These are phyloP conservation scores for Candida sanyaensis DNA, from an alignment of 1,139 yeast genomes.

Conservation along the genomic window DNA sequence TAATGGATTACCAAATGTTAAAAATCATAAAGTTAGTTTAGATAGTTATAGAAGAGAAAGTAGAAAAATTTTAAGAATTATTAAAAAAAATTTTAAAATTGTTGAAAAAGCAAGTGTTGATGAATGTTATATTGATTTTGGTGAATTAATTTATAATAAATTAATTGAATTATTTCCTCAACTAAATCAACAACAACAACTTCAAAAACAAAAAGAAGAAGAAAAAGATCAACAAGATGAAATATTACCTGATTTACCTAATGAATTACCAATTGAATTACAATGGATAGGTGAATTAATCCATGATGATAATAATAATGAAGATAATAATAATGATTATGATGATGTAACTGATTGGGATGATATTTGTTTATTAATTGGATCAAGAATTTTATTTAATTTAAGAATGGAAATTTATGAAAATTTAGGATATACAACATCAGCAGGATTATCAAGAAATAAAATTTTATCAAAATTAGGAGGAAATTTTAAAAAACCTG, in stretches of 20 bases:
- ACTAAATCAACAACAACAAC: slow-evolving; percentile 9
- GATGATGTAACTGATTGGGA: slow-evolving; percentile 71
- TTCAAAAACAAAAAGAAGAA: not conserved
- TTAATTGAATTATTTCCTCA: slow-evolving; percentile 30
- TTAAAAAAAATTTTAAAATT: slow-evolving; percentile 55
- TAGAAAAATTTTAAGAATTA: slow-evolving; percentile 69
- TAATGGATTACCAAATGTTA: slow-evolving; percentile 43
- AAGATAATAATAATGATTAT: too few species aligned
- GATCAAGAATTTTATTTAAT: slow-evolving; percentile 56
- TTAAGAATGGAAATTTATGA: slow-evolving; percentile 55
- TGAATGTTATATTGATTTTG: slow-evolving; percentile 86
- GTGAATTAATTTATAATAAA: slow-evolving; percentile 38
- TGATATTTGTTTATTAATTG: slow-evolving; percentile 69
- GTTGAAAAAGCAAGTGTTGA: slow-evolving; percentile 96
- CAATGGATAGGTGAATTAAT: slow-evolving; percentile 27
- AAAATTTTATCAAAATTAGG: slow-evolving; percentile 87
- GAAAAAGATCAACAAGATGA: slow-evolving; percentile 20
- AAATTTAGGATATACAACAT: slow-evolving; percentile 77
- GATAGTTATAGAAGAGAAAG: slow-evolving; percentile 92
- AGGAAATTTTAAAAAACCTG: slow-evolving; percentile 82
- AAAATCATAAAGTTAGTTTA: slow-evolving; percentile 75
- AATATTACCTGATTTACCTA: slow-evolving; percentile 55
- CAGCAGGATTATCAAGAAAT: slow-evolving; percentile 82
- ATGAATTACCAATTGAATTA: slow-evolving; percentile 30
- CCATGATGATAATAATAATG: not conserved